phyloP scores from a whole-genome alignment of 306 rosid genomes.

The Lathyrus tuberosus region DNA sequence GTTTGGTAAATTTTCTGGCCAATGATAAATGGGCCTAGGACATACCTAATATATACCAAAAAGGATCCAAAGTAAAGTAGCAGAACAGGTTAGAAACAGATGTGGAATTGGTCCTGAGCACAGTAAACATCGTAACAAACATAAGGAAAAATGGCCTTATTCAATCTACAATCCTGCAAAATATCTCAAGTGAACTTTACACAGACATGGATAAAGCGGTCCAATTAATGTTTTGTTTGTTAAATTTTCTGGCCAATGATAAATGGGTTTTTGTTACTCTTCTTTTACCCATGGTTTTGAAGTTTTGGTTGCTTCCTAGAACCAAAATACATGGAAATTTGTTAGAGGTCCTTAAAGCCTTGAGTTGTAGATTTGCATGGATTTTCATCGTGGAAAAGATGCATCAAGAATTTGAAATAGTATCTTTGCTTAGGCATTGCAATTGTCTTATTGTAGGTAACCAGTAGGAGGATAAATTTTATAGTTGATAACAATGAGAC shows the following conservation, averaged over 20 bases:
- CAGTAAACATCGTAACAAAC: background rate
- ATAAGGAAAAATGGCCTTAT: background rate
- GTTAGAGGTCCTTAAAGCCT: constrained; percentile 15
- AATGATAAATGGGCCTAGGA: too few species aligned
- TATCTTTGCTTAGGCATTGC: constrained; percentile 30
- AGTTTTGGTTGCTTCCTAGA: constrained; percentile 20
- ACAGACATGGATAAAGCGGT: background rate
- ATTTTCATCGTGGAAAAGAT: constrained; percentile 26
- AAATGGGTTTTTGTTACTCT: constrained; percentile 2
- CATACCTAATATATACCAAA: too few species aligned
- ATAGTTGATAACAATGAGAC: constrained; percentile 68
- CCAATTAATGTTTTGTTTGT: background rate
- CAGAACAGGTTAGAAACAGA: too few species aligned
- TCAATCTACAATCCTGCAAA: constrained; percentile 6
- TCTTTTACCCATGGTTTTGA: constrained; percentile 3
- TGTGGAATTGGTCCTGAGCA: background rate
- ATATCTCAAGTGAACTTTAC: background rate
- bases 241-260: background rate
- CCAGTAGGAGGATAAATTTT: constrained; percentile 89
- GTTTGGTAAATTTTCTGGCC: background rate
- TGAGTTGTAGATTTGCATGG: constrained; percentile 24
- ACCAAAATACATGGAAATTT: constrained; percentile 19
- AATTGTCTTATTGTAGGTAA: constrained; percentile 64
- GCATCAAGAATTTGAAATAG: constrained; percentile 35
- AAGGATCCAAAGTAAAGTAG: too few species aligned